phyloP scores from a whole-genome alignment of 1,139 yeast genomes.

The Suhomyces bolitotheri region DNA sequence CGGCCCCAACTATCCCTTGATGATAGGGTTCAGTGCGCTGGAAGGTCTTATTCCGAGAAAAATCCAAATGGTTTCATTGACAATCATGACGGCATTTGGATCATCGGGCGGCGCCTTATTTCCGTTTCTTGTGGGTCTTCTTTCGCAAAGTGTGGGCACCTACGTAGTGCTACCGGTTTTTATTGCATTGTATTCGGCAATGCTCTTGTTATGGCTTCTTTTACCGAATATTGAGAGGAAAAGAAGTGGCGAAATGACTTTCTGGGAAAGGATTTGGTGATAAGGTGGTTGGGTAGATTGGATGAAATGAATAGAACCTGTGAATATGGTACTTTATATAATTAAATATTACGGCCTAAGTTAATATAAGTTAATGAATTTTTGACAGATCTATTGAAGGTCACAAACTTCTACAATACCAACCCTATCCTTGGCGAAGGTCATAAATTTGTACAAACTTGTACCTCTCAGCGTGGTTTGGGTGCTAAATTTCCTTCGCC shows the following conservation, averaged over 20 bases:
- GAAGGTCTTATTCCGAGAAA: conserved; percentile 48
- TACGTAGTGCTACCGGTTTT: conserved; percentile 55
- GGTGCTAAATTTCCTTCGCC: too few species aligned
- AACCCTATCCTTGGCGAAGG: too few species aligned
- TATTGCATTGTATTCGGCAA: conserved; percentile 36
- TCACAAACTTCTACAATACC: too few species aligned
- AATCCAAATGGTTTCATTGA: conserved; percentile 52
- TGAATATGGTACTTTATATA: too few species aligned
- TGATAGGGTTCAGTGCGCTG: conserved; percentile 46
- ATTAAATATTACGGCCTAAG: too few species aligned
- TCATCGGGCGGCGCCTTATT: conserved; percentile 61
- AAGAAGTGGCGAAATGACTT: conserved; percentile 7
- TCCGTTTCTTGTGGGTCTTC: conserved; percentile 58
- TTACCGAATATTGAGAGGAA: conserved; percentile 39
- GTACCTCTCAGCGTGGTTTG: too few species aligned
- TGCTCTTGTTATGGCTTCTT: conserved; percentile 45
- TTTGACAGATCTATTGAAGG: too few species aligned
- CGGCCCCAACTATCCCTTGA: conserved; percentile 57
- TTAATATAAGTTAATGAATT: too few species aligned
- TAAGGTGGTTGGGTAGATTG: neutral
- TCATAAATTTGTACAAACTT: too few species aligned
- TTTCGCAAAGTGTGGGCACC: conserved; percentile 50
- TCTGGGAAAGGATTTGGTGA: conserved; percentile 19
- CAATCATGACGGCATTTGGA: conserved; percentile 59
- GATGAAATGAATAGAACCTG: too few species aligned